Base-by-base conservation (phyloP, 2,329 filamentous ascomycete genomes). In the Trichoderma sp. region DNA sequence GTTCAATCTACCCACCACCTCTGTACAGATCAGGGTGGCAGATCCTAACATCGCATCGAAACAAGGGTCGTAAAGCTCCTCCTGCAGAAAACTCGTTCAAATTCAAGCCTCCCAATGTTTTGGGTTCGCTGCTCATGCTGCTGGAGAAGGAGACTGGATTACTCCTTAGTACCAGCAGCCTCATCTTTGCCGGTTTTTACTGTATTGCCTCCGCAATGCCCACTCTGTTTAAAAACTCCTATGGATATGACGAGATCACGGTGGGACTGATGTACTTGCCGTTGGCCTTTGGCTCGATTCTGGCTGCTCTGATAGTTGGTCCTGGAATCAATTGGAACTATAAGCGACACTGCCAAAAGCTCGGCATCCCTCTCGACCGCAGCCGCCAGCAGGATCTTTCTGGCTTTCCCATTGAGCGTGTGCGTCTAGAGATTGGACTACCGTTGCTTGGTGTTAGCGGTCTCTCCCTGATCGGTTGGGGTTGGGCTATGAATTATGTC, bases 301-400 rank as follows among this genome's bases (percentile, higher is more conserved):
- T 83, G 2, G 82, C 86, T 0, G 85, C 84, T 1, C 74, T 82
- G 9, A 76, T 83, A 3, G 81, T 82, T 3, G 90, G 91, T 1
- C 84, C 84, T 2, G 74, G 89, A 1, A 85, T 93, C 43, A 92
- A 93, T 78, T 86, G 86, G 81, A 93, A 92, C 78, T 94, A 90
- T 78, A 84, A 86, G 1, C 87, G 90, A 1, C 85, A 91, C 71
- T 90, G 90, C 13, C 77, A 79, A 11, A 82, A 80, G 6, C 78
- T 88, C 0, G 87, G 87, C 11, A 80, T 92, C 11, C 76, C 83
- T 0, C 84, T 90, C 68, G 85, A 85, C 70, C 85, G 84, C 74
- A 86, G 83, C 62, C 85, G 86, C 11, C 86, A 86, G 73, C 81
- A 83, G 36, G 84, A 88, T 72, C 78, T 88, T 13, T 75, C 79